These are phyloP conservation scores for Geotrichum phurueaensis DNA, from an alignment of 1,139 yeast genomes.

Conservation along the genomic window DNA sequence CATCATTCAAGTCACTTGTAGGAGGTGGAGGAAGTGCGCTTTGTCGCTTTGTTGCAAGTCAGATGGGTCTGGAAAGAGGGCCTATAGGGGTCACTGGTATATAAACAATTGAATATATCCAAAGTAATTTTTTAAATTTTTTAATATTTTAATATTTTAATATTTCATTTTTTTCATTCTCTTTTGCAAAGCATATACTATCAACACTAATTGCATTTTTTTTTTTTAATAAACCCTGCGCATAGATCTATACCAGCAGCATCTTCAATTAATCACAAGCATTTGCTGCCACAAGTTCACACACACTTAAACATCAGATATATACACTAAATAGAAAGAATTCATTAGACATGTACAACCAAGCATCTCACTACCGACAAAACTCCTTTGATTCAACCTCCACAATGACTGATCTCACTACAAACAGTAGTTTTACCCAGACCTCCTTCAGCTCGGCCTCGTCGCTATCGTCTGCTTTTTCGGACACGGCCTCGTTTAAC, in stretches of 20 bases:
- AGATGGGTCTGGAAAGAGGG: not conserved
- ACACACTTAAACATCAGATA: too few relatives aligned
- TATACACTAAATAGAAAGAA: not conserved
- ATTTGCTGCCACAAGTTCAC: too few relatives aligned
- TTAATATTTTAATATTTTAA: not conserved
- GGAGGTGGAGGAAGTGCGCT: not conserved
- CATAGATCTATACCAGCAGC: too few relatives aligned
- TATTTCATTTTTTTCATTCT: not conserved
- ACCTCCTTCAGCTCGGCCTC: not conserved
- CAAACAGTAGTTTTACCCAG: not conserved
- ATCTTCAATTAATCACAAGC: too few relatives aligned
- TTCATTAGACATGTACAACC: not conserved
- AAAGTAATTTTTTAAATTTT: not conserved
- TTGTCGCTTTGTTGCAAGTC: not conserved
- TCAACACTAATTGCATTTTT: too few relatives aligned
- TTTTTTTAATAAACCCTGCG: too few relatives aligned
- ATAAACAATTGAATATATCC: not conserved
- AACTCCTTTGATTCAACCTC: not conserved
- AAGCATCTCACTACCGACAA: not conserved
- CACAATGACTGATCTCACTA: not conserved
- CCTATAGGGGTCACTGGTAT: not conserved
- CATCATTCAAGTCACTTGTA: not conserved
- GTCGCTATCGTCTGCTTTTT: not conserved
- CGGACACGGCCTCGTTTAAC: not conserved
- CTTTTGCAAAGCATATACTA: too few relatives aligned